Evolutionary conservation across 2,329 filamentous ascomycete genomes (phyloP).

Genomic region (Bipolaris zeicola): DNA sequence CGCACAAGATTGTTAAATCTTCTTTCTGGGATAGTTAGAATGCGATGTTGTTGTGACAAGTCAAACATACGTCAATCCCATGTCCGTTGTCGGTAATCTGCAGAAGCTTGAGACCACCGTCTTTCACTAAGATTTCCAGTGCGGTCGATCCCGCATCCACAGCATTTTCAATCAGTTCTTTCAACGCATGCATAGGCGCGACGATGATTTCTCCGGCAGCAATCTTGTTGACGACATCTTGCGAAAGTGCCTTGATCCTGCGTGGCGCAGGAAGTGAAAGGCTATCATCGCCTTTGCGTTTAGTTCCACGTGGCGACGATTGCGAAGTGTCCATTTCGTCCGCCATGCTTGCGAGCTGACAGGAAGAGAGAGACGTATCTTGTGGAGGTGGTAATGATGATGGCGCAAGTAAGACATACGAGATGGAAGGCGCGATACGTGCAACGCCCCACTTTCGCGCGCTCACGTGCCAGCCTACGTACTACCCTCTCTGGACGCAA

Average conservation of each 20-base stretch:
- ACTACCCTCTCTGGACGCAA: not conserved
- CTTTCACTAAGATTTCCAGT: slow-evolving; percentile 89
- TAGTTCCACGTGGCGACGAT: slow-evolving; percentile 42
- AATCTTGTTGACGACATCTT: slow-evolving; percentile 97
- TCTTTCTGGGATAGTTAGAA: slow-evolving; percentile 67
- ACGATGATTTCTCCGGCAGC: slow-evolving; percentile 98
- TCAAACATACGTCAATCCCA: slow-evolving; percentile 78
- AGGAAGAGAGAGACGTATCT: slow-evolving; percentile 1
- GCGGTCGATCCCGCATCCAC: slow-evolving; percentile 96
- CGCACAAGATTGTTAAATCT: slow-evolving; percentile 88
- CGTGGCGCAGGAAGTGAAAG: slow-evolving; percentile 47
- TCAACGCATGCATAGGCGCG: slow-evolving; percentile 91
- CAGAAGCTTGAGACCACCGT: slow-evolving; percentile 90
- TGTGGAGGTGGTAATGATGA: slow-evolving; percentile 15
- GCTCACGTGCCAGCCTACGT: slow-evolving; percentile 19
- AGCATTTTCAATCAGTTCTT: slow-evolving; percentile 95
- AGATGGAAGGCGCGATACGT: slow-evolving; percentile 14
- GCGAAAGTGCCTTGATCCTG: slow-evolving; percentile 76
- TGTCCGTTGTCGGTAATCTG: slow-evolving; percentile 98
- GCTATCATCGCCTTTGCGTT: slow-evolving; percentile 44
- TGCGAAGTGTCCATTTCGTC: slow-evolving; percentile 39
- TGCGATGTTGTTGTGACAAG: not conserved
- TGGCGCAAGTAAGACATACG: not conserved
- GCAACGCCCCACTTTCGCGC: slow-evolving; percentile 30
- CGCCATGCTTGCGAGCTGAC: slow-evolving; percentile 24